These are phyloP conservation scores for Psilocybe sp. DNA, from an alignment of 768 basidiomycete species.

Conservation along the genomic window DNA sequence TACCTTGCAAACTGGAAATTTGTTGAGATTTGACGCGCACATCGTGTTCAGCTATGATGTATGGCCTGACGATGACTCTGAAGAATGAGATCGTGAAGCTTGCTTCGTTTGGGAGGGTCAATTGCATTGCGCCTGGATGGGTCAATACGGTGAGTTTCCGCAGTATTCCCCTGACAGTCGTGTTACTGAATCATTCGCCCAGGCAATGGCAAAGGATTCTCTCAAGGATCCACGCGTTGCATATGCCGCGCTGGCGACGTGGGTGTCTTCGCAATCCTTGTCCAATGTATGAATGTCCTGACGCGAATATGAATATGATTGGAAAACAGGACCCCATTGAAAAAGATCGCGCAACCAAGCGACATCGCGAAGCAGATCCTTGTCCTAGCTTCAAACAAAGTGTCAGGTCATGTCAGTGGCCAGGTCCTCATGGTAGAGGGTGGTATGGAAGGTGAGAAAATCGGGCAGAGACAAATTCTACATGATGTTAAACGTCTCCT, in stretches of 20 bases:
- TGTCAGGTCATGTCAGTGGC: conserved; percentile 73
- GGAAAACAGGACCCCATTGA: conserved; percentile 56
- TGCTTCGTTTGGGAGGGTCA: conserved; percentile 69
- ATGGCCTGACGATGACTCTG: conserved; percentile 61
- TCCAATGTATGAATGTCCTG: neutral
- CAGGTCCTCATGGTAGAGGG: conserved; percentile 71
- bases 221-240: conserved; percentile 53
- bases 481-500: neutral
- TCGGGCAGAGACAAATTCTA: neutral
- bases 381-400: conserved; percentile 51
- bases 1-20: neutral
- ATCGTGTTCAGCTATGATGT: conserved; percentile 56
- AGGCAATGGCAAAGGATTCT: conserved; percentile 55
- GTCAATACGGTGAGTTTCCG: conserved; percentile 41
- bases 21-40: neutral
- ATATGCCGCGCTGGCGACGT: conserved; percentile 69
- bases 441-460: conserved; percentile 67
- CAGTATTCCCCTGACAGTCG: neutral
- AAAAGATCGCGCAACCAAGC: conserved; percentile 58
- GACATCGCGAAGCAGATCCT: conserved; percentile 69
- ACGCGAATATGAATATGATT: neutral
- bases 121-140: conserved; percentile 69
- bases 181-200: neutral
- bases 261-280: conserved; percentile 15
- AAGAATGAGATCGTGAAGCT: conserved; percentile 83